phyloP scores from a whole-genome alignment of 2,329 filamentous ascomycete species.

The Fusarium continuum region DNA sequence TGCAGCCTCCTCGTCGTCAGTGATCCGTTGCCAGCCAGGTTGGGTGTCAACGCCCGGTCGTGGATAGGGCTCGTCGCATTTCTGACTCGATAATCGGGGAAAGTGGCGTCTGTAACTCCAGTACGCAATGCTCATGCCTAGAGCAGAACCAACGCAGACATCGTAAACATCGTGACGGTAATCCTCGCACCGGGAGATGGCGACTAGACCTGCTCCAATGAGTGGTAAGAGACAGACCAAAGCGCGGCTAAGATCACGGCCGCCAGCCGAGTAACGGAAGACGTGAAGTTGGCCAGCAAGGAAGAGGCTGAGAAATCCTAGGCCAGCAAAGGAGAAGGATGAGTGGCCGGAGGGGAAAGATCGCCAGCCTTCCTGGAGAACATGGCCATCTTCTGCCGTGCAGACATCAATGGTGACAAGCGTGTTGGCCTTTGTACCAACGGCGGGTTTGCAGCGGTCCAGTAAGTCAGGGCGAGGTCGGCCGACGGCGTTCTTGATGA shows the following conservation, averaged over 20 bases:
- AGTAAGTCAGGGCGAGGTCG: conserved; percentile 71
- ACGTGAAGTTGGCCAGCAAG: conserved; percentile 72
- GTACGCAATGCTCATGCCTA: conserved; percentile 69
- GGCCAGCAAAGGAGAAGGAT: conserved; percentile 79
- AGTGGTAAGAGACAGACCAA: conserved; percentile 67
- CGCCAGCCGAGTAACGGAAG: conserved; percentile 56
- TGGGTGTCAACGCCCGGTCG: conserved; percentile 52
- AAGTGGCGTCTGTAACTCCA: conserved; percentile 74
- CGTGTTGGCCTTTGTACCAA: conserved; percentile 56
- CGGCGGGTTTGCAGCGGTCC: conserved; percentile 79
- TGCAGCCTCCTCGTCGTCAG: conserved; percentile 63
- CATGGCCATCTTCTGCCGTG: conserved; percentile 73
- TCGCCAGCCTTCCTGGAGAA: conserved; percentile 83
- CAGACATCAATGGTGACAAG: conserved; percentile 76
- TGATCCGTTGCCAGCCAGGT: conserved; percentile 54
- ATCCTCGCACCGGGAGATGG: conserved; percentile 74
- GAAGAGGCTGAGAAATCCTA: conserved; percentile 78
- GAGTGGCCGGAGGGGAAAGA: conserved; percentile 85
- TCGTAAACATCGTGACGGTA: conserved; percentile 78
- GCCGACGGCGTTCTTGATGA: conserved; percentile 89
- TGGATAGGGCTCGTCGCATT: conserved; percentile 67
- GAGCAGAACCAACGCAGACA: conserved; percentile 67
- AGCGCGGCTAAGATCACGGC: conserved; percentile 64
- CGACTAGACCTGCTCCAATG: conserved; percentile 71
- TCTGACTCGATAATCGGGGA: conserved; percentile 61